Evolutionary conservation across 164 flowering plant species (phyloP).

Genomic region (Taxillus chinensis): DNA sequence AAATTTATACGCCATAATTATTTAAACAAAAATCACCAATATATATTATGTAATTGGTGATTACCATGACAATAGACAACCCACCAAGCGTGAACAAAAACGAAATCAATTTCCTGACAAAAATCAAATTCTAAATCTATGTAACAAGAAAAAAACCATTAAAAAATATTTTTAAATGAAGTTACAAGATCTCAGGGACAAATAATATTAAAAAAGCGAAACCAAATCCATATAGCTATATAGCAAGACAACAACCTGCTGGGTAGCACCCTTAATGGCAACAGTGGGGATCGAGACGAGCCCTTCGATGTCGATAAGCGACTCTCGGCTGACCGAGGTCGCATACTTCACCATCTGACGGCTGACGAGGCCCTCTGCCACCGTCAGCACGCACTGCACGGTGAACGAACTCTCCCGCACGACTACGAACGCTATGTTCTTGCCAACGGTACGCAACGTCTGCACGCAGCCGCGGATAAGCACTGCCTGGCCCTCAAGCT

Average conservation of each 20-base stretch:
- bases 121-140: no score
- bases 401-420: slow-evolving; percentile 73
- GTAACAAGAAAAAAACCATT: no score
- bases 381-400: slow-evolving; percentile 71
- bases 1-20: no score
- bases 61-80: no score
- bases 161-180: no score
- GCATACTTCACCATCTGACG: slow-evolving; percentile 70
- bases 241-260: slow-evolving; percentile 37
- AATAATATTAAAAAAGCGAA: no score
- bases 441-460: slow-evolving; percentile 59
- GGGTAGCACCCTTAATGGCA: slow-evolving; percentile 65
- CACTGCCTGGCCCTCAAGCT: slow-evolving; percentile 43
- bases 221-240: no score
- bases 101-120: no score
- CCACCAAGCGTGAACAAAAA: no score
- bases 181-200: no score
- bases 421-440: slow-evolving; percentile 74
- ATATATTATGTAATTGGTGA: no score
- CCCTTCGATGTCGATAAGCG: slow-evolving; percentile 63
- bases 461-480: slow-evolving; percentile 67
- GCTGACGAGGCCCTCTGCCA: slow-evolving; percentile 46
- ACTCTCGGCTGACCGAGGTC: slow-evolving; percentile 56
- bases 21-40: no score
- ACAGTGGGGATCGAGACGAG: slow-evolving; percentile 50